Evolutionary conservation across 352 stramenopile species (phyloP).

Genomic region (Phytophthora niederhauseri): DNA sequence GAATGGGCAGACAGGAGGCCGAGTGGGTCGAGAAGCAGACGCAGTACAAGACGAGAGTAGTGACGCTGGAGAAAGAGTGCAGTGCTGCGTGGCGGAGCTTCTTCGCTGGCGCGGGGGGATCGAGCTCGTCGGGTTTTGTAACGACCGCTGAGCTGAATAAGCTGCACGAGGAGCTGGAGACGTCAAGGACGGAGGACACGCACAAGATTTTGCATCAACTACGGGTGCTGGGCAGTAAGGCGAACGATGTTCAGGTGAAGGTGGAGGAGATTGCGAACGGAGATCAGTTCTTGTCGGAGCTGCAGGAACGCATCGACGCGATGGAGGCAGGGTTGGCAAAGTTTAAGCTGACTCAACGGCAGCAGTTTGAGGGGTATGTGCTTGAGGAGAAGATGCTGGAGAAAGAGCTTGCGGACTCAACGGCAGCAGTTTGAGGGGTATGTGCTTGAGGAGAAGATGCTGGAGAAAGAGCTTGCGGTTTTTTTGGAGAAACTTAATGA

Average conservation of each 20-base stretch:
- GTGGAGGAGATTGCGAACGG: slow-evolving; percentile 58
- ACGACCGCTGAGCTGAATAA: slow-evolving; percentile 47
- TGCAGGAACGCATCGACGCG: slow-evolving; percentile 58
- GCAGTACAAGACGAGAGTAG: slow-evolving; percentile 46
- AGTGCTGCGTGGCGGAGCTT: slow-evolving; percentile 52
- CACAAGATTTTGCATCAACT: slow-evolving; percentile 48
- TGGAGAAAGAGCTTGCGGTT: slow-evolving; percentile 54
- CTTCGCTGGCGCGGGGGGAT: slow-evolving; percentile 40
- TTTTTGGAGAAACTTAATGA: slow-evolving; percentile 52
- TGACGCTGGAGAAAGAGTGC: slow-evolving; percentile 64
- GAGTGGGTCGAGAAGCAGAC: slow-evolving; percentile 75
- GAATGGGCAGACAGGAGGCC: slow-evolving; percentile 45
- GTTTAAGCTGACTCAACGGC: slow-evolving; percentile 45
- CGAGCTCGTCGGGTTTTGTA: slow-evolving; percentile 13
- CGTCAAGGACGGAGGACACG: slow-evolving; percentile 33
- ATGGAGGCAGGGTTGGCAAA: slow-evolving; percentile 49
- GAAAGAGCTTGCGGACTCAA: slow-evolving; percentile 51
- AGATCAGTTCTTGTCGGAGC: slow-evolving; percentile 46
- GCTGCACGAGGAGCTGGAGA: slow-evolving; percentile 44
- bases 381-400: slow-evolving; percentile 67
- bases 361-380: slow-evolving; percentile 50
- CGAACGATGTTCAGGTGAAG: slow-evolving; percentile 41
- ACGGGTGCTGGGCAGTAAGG: slow-evolving; percentile 33
- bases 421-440: slow-evolving; percentile 50
- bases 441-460: slow-evolving; percentile 58